Conservation (phyloP, 768 basidiomycete species). For the Pilatotrama ljubarskyi region DNA sequence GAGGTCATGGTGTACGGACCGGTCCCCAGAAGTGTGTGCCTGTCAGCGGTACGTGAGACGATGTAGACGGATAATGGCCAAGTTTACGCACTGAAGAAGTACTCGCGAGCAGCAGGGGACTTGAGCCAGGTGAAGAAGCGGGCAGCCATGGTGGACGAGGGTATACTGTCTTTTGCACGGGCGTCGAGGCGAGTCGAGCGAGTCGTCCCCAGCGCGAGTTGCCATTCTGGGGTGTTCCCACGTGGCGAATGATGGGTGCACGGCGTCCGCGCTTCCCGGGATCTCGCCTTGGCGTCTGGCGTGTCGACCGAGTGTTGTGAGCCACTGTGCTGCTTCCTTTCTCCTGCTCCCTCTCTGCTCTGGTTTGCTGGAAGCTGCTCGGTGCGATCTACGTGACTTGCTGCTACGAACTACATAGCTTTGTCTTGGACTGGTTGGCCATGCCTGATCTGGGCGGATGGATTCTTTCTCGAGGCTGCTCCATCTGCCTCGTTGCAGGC, state of each 20-base stretch:
- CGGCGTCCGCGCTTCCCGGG: background rate
- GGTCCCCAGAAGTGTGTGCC: conserved; percentile 99
- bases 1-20: conserved; percentile 51
- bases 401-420: background rate
- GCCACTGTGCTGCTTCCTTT: background rate
- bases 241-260: background rate
- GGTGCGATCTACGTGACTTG: background rate
- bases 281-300: no score
- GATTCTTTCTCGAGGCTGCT: conserved; percentile 10
- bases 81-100: conserved; percentile 84
- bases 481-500: conserved; percentile 31
- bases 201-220: background rate
- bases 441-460: conserved; percentile 4
- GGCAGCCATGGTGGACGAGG: conserved; percentile 63
- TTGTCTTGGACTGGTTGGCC: background rate
- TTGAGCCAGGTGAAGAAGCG: conserved; percentile 87
- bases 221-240: background rate
- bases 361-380: background rate
- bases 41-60: conserved; percentile 37
- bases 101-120: conserved; percentile 88
- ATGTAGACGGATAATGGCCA: background rate
- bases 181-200: background rate
- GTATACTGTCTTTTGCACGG: background rate
- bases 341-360: background rate
- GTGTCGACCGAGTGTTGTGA: background rate